Base-by-base conservation (phyloP, 2,329 filamentous ascomycete species). In the Penicillium brevicompactum region DNA sequence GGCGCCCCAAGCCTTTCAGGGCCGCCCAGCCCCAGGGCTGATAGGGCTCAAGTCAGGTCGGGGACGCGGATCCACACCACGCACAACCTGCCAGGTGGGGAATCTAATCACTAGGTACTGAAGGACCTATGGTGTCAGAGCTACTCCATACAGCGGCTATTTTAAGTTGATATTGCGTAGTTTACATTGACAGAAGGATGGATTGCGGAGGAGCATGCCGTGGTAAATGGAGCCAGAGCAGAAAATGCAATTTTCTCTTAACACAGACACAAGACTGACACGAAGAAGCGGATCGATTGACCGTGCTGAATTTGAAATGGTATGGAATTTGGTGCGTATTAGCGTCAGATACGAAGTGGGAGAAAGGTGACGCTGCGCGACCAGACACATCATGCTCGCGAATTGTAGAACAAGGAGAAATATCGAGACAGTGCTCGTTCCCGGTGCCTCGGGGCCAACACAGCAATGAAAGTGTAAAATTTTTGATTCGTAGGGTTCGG, bases 401-500 rank as follows among this genome's bases (percentile, higher is more conserved):
- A 59, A 54, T 53, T 57, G 55, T 49, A 58, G 56, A 57, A 65
- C 51, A 56, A 60, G 49, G 53, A 55, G 49, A 57, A 59, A 57
- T 46, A 59, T 48, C 41, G 53, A 57, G 58, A 58, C 46, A 3
- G 52, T 46, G 51, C 52, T 65, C 57, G 61, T 62, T 65, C 57
- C 64, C 60, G 45, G 64, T 59, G 59, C 59, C 64, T 62, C 59
- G 46, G 51, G 58, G 61, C 58, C 60, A 62, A 65, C 60, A 68
- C 57, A 62, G 61, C 65, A 65, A 65, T 66, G 64, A 61, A 66
- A 55, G 53, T 57, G 56, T 57, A 64, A 63, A 68, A 62, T 58
- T 65, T 71, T 70, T 67, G 65, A 72, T 72, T 72, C 70, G 67
- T 72, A 70, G 68, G 70, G 70, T 69, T 69, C 64, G 62, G 55